Evolutionary conservation across 768 basidiomycete species (phyloP), one percentile per base, ranked within the genome.

Genomic region (Heimioporus sp.): DNA sequence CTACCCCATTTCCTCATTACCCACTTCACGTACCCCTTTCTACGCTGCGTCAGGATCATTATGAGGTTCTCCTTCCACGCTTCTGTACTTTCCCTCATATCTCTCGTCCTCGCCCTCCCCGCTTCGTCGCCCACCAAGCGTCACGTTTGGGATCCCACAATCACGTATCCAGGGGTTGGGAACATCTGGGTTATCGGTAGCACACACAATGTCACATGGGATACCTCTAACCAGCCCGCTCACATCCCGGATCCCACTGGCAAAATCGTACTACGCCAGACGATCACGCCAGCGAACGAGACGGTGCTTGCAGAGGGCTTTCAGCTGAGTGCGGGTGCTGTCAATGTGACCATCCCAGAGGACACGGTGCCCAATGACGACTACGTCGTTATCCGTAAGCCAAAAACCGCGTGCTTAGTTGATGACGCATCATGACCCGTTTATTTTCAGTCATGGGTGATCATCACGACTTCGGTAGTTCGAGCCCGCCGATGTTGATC

Each of bases 191-290:
- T 55, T 21, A 69, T 70, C 16, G 78, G 79, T 8, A 24, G 60
- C n/a, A 64, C 51, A 8, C 73, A 72, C 48, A 69, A 61, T 45
- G 78, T 82, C 54, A 72, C 71, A 34, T 82, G 80, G 80, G 66
- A 80, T 52, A 69, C 63, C 7, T 69, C 76, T 19, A 58, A 64
- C 48, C 50, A 70, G 19, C 81, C 24, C 5, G 24, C 53, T 6
- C 61, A 80, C 45, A 76, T 82, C 55, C 80, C 80, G 20, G 81
- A 81, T 62, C 60, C 62, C 37, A 30, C 50, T 4, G 81, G 81
- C 32, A 21, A 38, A 48, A 69, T 82, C 48, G 63, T 68, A 38
- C 71, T 82, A 34, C 72, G 79, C 46, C 66, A 70, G 67, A 62
- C 10, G 53, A 2, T 9, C n/a, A 50, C n/a, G 45, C 5, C 60